Base-by-base conservation (phyloP, 441 rosid species). In the Gossypium schwendimanii region DNA sequence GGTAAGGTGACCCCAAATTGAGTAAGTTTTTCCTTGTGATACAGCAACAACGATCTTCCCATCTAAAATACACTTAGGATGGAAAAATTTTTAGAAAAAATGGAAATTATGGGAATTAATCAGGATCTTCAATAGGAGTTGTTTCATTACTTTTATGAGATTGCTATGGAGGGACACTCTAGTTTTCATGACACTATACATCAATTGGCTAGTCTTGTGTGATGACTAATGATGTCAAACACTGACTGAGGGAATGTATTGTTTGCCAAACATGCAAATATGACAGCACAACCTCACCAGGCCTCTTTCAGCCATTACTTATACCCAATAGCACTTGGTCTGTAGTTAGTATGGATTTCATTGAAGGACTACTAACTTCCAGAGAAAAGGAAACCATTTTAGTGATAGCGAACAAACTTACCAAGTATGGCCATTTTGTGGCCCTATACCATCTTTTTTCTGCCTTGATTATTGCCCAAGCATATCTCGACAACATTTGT, bases 271-370 rank as follows among this genome's bases (percentile, higher is more conserved):
- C 0, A 1, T 2, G 12, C 3, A 45, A 45, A 5, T 31, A 10
- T 11, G 50, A 11, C 1, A 3, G 0, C n/a, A 2, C 0, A 45
- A 0, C 4, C n/a, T 1, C 1, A 0, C 5, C 0, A 10, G 50
- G 50, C 4, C 3, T 45, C 3, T 14, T 45, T 0, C 1, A 45
- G 4, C 49, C 49, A 1, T 11, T 44, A 1, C 0, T 14, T 10
- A 44, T 44, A 1, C 49, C 49, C 2, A 3, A 3, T 0, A 45
- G 0, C 0, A 1, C 6, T 1, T 4, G 36, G 36, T 31, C 6
- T 31, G 6, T 4, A 31, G 6, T 31, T 14, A 2, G 4, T 0
- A 45, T 45, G 15, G 15, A 12, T 11, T 11, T 45, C 4, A 3
- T 45, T 0, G 5, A 45, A 1, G n/a, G 15, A 0, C 4, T 45